Percentiles rank a stretch among this genome's conserved stretches.
phyloP scores from a whole-genome alignment of 179 eudicot species.

The Beta macrorhiza region DNA sequence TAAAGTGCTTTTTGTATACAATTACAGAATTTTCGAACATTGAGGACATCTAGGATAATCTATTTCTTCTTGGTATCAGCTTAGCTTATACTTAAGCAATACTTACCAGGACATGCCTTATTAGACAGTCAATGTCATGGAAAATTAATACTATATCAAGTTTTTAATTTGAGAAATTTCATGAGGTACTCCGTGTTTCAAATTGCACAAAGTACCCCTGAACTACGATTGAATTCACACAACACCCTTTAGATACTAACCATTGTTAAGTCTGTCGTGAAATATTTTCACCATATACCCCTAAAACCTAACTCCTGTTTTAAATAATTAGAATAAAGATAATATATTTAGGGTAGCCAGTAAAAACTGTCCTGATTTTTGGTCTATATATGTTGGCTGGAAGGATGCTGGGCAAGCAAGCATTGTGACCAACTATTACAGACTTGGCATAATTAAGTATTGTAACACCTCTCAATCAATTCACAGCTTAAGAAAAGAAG shows the following conservation, averaged over 20 bases:
- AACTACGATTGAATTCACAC: too few species aligned
- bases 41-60: not conserved
- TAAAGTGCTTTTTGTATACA: not conserved
- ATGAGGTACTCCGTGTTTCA: too few species aligned
- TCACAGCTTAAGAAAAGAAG: too few species aligned
- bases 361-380: not conserved
- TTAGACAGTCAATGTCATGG: too few species aligned
- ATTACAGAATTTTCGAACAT: not conserved
- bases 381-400: not conserved
- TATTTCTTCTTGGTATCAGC: not conserved
- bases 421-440: not conserved
- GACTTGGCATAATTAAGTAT: not conserved
- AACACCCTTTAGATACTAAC: too few species aligned
- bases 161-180: too few species aligned
- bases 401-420: not conserved
- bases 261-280: too few species aligned
- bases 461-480: not conserved
- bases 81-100: not conserved
- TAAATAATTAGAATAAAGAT: too few species aligned
- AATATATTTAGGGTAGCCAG: too few species aligned
- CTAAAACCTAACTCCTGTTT: not conserved
- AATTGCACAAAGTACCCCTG: too few species aligned
- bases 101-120: too few species aligned
- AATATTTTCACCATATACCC: not conserved
- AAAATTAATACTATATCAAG: too few species aligned